Conservation (phyloP, 129 eudicot genomes). For the Rutidosis leptorrhynchoides region DNA sequence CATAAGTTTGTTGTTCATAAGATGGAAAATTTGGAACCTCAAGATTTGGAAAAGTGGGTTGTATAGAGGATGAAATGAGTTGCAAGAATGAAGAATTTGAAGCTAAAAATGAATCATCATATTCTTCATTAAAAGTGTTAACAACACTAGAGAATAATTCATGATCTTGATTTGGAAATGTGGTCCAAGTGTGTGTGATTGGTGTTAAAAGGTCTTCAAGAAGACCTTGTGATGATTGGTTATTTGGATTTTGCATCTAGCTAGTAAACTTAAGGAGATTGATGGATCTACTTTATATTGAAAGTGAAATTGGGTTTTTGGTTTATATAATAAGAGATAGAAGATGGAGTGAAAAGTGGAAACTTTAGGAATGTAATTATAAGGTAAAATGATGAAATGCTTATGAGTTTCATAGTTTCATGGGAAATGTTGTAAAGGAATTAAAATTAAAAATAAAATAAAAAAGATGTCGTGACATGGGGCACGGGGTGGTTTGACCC, state of each 20-base stretch:
- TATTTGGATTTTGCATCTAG: conserved; percentile 14
- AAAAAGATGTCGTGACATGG: conserved; percentile 15
- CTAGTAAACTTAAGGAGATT: not conserved
- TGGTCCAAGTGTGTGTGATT: conserved; percentile 31
- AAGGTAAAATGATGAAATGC: conserved; percentile 14
- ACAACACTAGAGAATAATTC: conserved; percentile 1
- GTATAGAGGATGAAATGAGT: conserved; percentile 35
- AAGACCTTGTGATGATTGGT: conserved; percentile 32
- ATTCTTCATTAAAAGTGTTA: conserved; percentile 16
- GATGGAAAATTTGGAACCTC: conserved; percentile 33
- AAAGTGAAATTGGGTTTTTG: not conserved
- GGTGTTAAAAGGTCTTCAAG: conserved; percentile 53
- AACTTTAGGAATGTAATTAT: conserved; percentile 22
- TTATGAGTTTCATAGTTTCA: too few relatives aligned
- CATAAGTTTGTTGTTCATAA: conserved; percentile 26
- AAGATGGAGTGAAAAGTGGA: not conserved
- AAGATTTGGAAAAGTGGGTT: conserved; percentile 31
- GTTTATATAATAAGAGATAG: too few relatives aligned
- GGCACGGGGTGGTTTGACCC: conserved; percentile 41
- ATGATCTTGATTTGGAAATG: conserved; percentile 24
- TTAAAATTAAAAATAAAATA: not conserved
- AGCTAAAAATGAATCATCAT: conserved; percentile 26
- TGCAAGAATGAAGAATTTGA: conserved; percentile 27
- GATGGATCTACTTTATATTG: not conserved
- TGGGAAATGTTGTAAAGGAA: not conserved